Percentiles rank a stretch among this genome's conserved stretches.
Conservation (phyloP, 2,329 filamentous ascomycete genomes). For the Shiraia bambusicola region DNA sequence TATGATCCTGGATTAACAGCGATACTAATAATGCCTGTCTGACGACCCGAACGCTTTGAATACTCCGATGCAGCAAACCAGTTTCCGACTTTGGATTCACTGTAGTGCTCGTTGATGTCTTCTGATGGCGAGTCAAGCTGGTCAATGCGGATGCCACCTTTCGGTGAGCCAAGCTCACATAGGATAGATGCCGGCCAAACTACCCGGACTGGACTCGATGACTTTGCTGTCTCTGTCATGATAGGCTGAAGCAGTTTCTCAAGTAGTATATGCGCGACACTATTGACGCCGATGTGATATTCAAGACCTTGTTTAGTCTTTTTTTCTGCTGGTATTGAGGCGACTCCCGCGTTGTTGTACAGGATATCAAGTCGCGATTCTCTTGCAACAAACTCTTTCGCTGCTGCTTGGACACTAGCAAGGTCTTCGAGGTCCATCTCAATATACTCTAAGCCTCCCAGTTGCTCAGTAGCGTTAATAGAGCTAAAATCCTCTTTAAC, state of each 20-base stretch:
- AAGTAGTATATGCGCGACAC: conserved; percentile 42
- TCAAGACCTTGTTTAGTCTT: conserved; percentile 18
- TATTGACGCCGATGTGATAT: conserved; percentile 40
- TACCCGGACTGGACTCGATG: conserved; percentile 32
- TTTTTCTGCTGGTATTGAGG: conserved; percentile 10
- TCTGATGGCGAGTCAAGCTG: conserved; percentile 3
- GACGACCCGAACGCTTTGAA: conserved; percentile 5
- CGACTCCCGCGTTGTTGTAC: conserved; percentile 49
- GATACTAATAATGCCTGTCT: conserved; percentile 15
- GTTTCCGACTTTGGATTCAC: conserved; percentile 14
- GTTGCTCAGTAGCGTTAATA: no score
- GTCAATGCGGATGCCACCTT: conserved; percentile 17
- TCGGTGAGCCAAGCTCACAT: conserved; percentile 1
- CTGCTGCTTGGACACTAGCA: conserved; percentile 37
- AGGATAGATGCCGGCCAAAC: conserved; percentile 33
- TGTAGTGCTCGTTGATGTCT: conserved; percentile 9
- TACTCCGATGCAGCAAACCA: conserved; percentile 16
- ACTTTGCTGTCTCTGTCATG: conserved; percentile 29
- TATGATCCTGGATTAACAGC: conserved; percentile 45
- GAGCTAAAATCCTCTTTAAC: no score
- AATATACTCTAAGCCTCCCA: neutral
- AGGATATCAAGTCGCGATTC: conserved; percentile 45
- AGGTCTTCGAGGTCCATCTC: conserved; percentile 43
- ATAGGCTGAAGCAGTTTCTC: conserved; percentile 37
- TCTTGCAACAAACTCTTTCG: conserved; percentile 30